Conservation (phyloP, 1,284 basidiomycete genomes). For the Somion occarium region DNA sequence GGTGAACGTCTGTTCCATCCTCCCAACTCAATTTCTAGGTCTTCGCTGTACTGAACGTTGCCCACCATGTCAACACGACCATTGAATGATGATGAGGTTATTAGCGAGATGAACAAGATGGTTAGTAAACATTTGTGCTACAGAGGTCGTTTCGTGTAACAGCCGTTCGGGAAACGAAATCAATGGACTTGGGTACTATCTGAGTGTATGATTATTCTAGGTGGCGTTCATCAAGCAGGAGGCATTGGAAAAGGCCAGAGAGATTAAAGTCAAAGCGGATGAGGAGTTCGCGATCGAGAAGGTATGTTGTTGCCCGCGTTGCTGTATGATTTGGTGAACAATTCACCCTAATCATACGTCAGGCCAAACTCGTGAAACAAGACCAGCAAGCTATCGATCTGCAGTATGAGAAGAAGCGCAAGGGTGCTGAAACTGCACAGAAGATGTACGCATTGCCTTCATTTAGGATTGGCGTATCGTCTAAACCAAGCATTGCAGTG, state of each 20-base stretch:
- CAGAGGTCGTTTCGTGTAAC: background rate
- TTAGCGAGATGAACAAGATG: conserved; percentile 99
- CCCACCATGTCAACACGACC: conserved; percentile 56
- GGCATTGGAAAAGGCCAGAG: conserved; percentile 93
- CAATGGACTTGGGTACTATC: background rate
- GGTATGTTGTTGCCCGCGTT: conserved; percentile 42
- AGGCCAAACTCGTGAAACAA: conserved; percentile 95
- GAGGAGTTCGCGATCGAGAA: conserved; percentile 98
- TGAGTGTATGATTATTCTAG: conserved; percentile 34
- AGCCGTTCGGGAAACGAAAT: background rate
- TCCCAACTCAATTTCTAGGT: background rate
- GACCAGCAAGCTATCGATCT: conserved; percentile 91
- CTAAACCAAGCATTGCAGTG: conserved; percentile 43
- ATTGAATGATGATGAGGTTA: conserved; percentile 94
- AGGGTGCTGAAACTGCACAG: conserved; percentile 87
- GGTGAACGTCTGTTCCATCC: background rate
- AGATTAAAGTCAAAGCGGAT: conserved; percentile 94
- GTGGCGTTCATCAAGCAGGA: conserved; percentile 97
- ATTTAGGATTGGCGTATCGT: background rate
- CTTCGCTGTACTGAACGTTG: background rate
- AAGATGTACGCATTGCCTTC: conserved; percentile 73
- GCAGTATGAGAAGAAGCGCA: conserved; percentile 90
- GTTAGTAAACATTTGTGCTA: conserved; percentile 40
- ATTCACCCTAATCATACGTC: conserved; percentile 5
- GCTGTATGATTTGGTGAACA: background rate